Conservation (phyloP, 2,329 filamentous ascomycete species). For the Calonectria leucothoes region DNA sequence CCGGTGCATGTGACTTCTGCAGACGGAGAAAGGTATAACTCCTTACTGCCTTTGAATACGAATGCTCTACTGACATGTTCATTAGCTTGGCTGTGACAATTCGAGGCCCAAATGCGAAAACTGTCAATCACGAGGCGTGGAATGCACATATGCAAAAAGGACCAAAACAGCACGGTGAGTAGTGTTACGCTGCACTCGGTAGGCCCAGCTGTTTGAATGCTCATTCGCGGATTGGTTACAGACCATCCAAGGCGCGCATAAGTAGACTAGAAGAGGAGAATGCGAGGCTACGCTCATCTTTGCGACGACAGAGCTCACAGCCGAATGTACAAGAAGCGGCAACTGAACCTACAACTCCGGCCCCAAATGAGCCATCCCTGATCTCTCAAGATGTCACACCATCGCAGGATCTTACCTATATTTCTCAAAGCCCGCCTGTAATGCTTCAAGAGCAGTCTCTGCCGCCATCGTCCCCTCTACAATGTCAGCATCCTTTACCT, state of each 20-base stretch:
- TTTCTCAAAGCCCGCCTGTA: background rate
- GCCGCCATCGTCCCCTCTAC: background rate
- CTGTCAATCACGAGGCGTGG: constrained; percentile 12
- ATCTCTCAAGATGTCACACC: background rate
- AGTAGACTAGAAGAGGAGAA: constrained; percentile 51
- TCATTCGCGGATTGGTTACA: background rate
- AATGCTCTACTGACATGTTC: background rate
- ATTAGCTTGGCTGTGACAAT: constrained; percentile 36
- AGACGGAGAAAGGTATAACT: constrained; percentile 31
- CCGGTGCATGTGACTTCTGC: constrained; percentile 36
- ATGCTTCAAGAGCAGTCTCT: background rate
- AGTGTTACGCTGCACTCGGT: background rate
- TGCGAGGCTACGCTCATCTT: constrained; percentile 47
- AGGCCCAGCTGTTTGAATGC: background rate
- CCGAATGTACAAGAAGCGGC: background rate
- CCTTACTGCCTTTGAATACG: background rate
- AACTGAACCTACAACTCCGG: background rate
- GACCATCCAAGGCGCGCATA: constrained; percentile 44
- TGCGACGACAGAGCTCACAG: constrained; percentile 7
- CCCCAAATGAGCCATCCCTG: background rate
- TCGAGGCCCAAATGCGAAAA: constrained; percentile 31
- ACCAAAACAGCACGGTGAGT: constrained; percentile 21
- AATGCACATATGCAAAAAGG: constrained; percentile 31
- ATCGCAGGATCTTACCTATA: background rate
- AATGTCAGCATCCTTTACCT: background rate